These are phyloP conservation scores for Monosporozyma solicola DNA, from an alignment of 805 yeast genomes.

Conservation along the genomic window DNA sequence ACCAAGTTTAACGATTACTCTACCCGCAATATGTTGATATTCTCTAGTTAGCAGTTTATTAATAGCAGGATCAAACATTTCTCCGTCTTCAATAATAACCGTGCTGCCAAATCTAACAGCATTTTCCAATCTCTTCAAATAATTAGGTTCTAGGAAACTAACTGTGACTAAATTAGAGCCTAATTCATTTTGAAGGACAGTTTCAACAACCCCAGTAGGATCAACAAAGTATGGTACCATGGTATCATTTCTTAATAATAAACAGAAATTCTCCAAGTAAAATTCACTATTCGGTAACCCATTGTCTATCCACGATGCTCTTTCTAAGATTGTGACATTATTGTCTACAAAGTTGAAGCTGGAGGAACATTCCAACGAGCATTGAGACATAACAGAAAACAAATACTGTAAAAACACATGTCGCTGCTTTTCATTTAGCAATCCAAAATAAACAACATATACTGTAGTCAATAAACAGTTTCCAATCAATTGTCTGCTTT, in stretches of 20 bases:
- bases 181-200: slow-evolving; percentile 32
- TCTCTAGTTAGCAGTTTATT: slow-evolving; percentile 56
- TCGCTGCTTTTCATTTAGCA: slow-evolving; percentile 42
- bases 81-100: slow-evolving; percentile 70
- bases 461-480: slow-evolving; percentile 58
- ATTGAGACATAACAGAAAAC: slow-evolving; percentile 29
- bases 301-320: slow-evolving; percentile 41
- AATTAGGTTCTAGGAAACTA: slow-evolving; percentile 63
- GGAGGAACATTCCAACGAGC: slow-evolving; percentile 34
- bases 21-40: slow-evolving; percentile 54
- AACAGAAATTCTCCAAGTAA: slow-evolving; percentile 53
- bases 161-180: slow-evolving; percentile 40
- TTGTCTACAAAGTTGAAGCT: slow-evolving; percentile 30
- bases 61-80: slow-evolving; percentile 66
- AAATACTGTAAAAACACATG: slow-evolving; percentile 28
- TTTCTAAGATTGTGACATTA: slow-evolving; percentile 34
- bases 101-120: slow-evolving; percentile 77
- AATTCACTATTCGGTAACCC: slow-evolving; percentile 54
- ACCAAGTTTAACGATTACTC: slow-evolving; percentile 54
- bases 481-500: slow-evolving; percentile 47
- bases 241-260: slow-evolving; percentile 33
- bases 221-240: slow-evolving; percentile 60
- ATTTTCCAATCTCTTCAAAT: slow-evolving; percentile 62
- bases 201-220: slow-evolving; percentile 46
- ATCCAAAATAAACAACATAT: slow-evolving; percentile 52